These are phyloP conservation scores for Populus ilicifolia DNA, from an alignment of 345 rosid species.

Conservation along the genomic window DNA sequence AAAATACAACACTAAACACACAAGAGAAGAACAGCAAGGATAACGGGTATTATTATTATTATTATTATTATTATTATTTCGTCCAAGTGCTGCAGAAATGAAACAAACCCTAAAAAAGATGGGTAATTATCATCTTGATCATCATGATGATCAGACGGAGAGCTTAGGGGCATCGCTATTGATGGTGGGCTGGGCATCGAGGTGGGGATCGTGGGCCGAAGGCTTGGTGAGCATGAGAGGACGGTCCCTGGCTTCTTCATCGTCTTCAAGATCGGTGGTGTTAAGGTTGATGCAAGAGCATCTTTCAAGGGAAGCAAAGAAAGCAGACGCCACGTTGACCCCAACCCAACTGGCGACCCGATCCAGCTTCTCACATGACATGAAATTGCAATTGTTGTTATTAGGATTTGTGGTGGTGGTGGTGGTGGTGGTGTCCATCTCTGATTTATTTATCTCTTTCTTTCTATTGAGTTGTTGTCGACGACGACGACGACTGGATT, in stretches of 20 bases:
- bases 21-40: neutral
- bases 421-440: constrained; percentile 5
- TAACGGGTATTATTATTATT: neutral
- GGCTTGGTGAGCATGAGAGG: constrained; percentile 49
- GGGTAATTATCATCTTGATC: neutral
- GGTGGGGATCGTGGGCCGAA: constrained; percentile 9
- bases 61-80: too few relatives aligned
- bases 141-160: constrained; percentile 13
- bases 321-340: constrained; percentile 53
- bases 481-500: neutral
- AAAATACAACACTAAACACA: neutral
- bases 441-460: neutral
- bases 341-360: constrained; percentile 62
- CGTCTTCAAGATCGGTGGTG: constrained; percentile 53
- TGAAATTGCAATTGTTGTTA: constrained; percentile 36
- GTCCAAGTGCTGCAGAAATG: too few relatives aligned
- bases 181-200: constrained; percentile 11
- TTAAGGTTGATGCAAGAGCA: constrained; percentile 69
- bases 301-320: constrained; percentile 65
- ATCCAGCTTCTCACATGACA: constrained; percentile 61
- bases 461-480: neutral
- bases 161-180: constrained; percentile 21
- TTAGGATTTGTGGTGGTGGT: neutral
- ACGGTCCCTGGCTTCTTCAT: constrained; percentile 48
- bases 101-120: neutral